Evolutionary conservation across 345 rosid species (phyloP).

Genomic region (Populus davidiana): DNA sequence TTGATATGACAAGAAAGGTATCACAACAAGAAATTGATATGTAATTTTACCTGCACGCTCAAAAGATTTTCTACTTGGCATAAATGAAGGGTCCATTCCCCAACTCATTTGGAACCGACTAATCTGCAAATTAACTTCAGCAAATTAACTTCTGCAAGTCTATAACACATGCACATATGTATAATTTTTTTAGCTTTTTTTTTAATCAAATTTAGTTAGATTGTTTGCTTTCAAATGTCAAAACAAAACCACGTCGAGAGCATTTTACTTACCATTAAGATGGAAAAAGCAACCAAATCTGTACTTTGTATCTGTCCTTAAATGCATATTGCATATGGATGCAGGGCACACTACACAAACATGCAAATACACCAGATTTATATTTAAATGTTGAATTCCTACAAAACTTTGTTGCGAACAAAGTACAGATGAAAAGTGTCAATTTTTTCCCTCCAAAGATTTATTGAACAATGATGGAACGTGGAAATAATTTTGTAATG

Average conservation of each 20-base stretch:
- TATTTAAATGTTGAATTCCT: background rate
- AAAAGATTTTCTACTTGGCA: conserved; percentile 95
- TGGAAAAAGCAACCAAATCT: background rate
- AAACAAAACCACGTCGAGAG: background rate
- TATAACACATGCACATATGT: background rate
- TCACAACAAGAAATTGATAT: background rate
- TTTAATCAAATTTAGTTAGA: background rate
- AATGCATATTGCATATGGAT: too few species aligned
- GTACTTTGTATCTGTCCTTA: too few species aligned
- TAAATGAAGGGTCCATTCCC: conserved; percentile 95
- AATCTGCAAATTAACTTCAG: conserved; percentile 42
- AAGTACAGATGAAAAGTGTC: background rate
- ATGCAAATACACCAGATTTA: background rate
- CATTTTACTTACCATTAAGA: background rate
- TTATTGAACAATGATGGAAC: background rate
- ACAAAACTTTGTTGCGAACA: too few species aligned
- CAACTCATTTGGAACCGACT: conserved; percentile 71
- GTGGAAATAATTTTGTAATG: background rate
- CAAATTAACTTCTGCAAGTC: background rate
- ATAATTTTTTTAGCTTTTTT: background rate
- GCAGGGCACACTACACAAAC: background rate
- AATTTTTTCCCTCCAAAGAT: background rate
- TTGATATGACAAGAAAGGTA: background rate
- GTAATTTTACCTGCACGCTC: conserved; percentile 84
- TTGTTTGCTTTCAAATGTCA: background rate